Evolutionary conservation across 2,329 filamentous ascomycete genomes (phyloP).

Genomic region (Aureobasidium pullulans): DNA sequence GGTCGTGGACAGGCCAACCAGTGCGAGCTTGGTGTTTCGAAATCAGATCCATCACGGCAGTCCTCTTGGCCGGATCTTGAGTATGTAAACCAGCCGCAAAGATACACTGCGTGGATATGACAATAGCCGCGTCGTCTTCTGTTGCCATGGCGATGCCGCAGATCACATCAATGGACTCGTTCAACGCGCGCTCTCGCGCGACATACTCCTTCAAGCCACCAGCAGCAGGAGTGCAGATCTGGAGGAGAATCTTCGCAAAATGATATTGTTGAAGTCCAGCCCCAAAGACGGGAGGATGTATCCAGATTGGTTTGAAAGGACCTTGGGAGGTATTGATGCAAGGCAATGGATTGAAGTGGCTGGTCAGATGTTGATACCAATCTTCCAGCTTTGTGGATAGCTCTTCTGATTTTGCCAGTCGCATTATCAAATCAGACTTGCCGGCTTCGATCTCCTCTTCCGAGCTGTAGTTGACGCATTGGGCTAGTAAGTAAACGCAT

Average conservation of each 20-base stretch:
- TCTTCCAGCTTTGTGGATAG: conserved; percentile 41
- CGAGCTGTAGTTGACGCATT: conserved; percentile 50
- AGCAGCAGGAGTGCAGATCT: conserved; percentile 41
- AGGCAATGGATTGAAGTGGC: conserved; percentile 34
- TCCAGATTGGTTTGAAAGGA: conserved; percentile 41
- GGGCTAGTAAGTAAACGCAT: conserved; percentile 46
- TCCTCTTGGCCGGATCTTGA: conserved; percentile 30
- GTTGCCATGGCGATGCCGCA: conserved; percentile 42
- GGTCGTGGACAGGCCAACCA: conserved; percentile 27
- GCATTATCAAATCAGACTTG: conserved; percentile 29
- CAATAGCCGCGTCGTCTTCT: conserved; percentile 34
- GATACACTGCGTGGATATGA: conserved; percentile 39
- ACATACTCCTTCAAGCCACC: conserved; percentile 41
- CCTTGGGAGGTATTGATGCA: conserved; percentile 17
- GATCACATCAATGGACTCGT: conserved; percentile 39
- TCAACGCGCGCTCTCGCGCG: conserved; percentile 32
- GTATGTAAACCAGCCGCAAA: conserved; percentile 38
- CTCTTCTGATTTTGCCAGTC: conserved; percentile 39
- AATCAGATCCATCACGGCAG: conserved; percentile 29
- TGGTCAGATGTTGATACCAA: conserved; percentile 36
- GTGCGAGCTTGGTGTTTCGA: conserved; percentile 28
- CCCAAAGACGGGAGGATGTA: conserved; percentile 40
- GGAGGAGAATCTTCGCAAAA: conserved; percentile 43
- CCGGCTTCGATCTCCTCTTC: conserved; percentile 37
- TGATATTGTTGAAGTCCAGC: conserved; percentile 42